phyloP scores from a whole-genome alignment of 2,329 filamentous ascomycete genomes.

The Cladophialophora yegresii region DNA sequence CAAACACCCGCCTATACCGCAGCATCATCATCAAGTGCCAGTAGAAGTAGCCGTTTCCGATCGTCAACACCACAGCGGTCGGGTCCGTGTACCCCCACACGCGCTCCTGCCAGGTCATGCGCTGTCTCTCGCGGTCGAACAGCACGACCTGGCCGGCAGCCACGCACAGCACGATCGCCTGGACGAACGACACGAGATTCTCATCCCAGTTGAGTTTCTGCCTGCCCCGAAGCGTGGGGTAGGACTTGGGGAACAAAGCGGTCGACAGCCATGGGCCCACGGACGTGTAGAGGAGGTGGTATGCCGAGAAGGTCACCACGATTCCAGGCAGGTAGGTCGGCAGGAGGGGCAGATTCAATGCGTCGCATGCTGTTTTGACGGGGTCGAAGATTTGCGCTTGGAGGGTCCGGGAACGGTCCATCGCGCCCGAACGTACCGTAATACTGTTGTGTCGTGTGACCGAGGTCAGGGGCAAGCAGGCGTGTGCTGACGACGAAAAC shows the following conservation, averaged over 20 bases:
- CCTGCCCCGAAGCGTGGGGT: neutral
- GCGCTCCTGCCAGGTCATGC: conserved; percentile 10
- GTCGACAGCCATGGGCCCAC: conserved; percentile 5
- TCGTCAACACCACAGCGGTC: neutral
- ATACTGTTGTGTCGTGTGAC: too few species aligned
- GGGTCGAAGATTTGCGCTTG: neutral
- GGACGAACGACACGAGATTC: conserved; percentile 3
- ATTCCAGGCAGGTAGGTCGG: conserved; percentile 6
- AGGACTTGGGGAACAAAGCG: neutral
- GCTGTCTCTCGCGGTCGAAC: neutral
- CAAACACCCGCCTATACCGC: conserved; percentile 1
- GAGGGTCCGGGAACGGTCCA: neutral
- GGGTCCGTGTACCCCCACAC: conserved; percentile 7
- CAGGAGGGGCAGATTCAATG: neutral
- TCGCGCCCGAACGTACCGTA: neutral
- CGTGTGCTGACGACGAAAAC: too few species aligned
- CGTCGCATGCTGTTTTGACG: neutral
- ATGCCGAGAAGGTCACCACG: neutral
- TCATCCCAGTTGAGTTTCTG: conserved; percentile 5
- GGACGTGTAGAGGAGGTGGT: conserved; percentile 1
- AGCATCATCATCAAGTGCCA: conserved; percentile 13
- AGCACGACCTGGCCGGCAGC: neutral
- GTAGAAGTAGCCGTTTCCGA: conserved; percentile 7
- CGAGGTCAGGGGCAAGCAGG: too few species aligned
- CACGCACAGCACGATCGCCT: conserved; percentile 4